These are phyloP conservation scores for Citrullus mucosospermus DNA, from an alignment of 306 rosid species.

Conservation along the genomic window DNA sequence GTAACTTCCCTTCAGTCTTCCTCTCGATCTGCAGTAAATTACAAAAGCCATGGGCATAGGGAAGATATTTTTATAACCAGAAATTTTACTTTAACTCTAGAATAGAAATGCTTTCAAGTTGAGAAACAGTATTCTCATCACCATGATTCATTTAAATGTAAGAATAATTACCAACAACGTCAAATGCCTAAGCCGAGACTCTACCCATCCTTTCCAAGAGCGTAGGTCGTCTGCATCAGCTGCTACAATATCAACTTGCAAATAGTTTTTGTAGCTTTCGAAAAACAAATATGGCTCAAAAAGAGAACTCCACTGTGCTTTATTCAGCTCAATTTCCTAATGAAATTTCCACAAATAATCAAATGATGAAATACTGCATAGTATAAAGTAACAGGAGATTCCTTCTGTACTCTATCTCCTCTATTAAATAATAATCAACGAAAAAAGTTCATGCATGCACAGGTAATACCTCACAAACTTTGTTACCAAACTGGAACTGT, in stretches of 20 bases:
- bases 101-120: background rate
- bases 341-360: background rate
- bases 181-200: conserved; percentile 81
- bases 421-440: background rate
- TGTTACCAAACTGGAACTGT: conserved; percentile 70
- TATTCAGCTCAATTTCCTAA: conserved; percentile 84
- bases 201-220: conserved; percentile 96
- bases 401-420: background rate
- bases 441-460: background rate
- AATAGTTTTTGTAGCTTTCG: conserved; percentile 85
- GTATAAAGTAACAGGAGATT: background rate
- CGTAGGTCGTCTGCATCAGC: conserved; percentile 71
- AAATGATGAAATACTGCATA: background rate
- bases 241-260: conserved; percentile 85
- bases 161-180: conserved; percentile 48
- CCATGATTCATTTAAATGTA: background rate
- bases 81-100: background rate
- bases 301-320: conserved; percentile 75
- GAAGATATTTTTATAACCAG: conserved; percentile 28
- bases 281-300: conserved; percentile 77
- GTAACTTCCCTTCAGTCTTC: conserved; percentile 78
- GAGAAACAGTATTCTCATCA: background rate
- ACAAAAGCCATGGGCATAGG: background rate
- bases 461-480: conserved; percentile 55
- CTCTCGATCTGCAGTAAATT: conserved; percentile 66